Conservation (phyloP, 495 filamentous ascomycete species). For the Aspergillus carlsbadensis region DNA sequence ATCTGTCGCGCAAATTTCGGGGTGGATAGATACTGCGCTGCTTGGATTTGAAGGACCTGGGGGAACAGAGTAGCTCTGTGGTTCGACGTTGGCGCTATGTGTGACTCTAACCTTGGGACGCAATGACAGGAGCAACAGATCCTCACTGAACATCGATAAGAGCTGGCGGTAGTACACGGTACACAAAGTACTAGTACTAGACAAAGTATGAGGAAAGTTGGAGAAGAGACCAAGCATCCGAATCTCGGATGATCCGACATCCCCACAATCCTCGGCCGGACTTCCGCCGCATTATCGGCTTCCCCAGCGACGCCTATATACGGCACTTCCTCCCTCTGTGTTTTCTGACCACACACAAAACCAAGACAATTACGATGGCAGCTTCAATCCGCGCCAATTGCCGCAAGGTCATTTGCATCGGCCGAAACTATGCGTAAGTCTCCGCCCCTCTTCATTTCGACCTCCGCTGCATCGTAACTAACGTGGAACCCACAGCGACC, state of each 20-base stretch:
- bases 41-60: too few relatives aligned
- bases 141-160: too few relatives aligned
- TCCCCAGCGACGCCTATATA: neutral
- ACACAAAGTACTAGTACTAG: too few relatives aligned
- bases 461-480: slow-evolving; percentile 1
- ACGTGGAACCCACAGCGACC: slow-evolving; percentile 60
- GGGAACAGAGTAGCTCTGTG: too few relatives aligned
- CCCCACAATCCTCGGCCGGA: slow-evolving; percentile 14
- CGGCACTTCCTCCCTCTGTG: neutral
- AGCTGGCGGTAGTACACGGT: too few relatives aligned
- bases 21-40: too few relatives aligned
- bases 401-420: slow-evolving; percentile 93
- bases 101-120: too few relatives aligned
- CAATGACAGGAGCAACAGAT: too few relatives aligned
- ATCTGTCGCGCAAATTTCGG: neutral
- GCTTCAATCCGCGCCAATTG: slow-evolving; percentile 54
- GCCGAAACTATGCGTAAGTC: slow-evolving; percentile 91
- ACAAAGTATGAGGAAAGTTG: neutral
- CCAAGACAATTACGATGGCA: slow-evolving; percentile 26
- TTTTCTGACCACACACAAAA: neutral
- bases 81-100: too few relatives aligned
- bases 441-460: slow-evolving; percentile 5
- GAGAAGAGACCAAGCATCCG: slow-evolving; percentile 11
- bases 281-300: slow-evolving; percentile 9
- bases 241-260: slow-evolving; percentile 21